Base-by-base conservation (phyloP, 2,329 filamentous ascomycete genomes). In the Ploettnerulaceae sp. region DNA sequence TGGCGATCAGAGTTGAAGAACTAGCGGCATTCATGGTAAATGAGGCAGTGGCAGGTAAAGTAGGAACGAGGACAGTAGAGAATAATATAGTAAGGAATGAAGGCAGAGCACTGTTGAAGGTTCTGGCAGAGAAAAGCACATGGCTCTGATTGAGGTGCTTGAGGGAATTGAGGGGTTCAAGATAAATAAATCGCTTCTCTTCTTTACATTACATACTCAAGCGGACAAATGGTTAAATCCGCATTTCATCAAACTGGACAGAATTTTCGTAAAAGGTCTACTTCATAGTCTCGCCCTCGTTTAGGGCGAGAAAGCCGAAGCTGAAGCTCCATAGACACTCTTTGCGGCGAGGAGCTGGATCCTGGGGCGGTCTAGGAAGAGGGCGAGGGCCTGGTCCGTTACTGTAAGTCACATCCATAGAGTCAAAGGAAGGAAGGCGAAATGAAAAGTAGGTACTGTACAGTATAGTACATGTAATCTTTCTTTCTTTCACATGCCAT, bases 401-500 rank as follows among this genome's bases (percentile, higher is more conserved):
- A n/a, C 21, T 25, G 18, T 9, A 33, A 40, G 36, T 35, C n/a
- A 47, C 29, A 37, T 37, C 21, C 21, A 31, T 4, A 36, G 12
- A 20, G 18, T 12, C 21, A 21, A 20, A 11, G 29, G 4, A 25
- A 22, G 14, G 14, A 31, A 32, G 29, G 36, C 43, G n/a, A n/a
- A n/a, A n/a, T n/a, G n/a, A n/a, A n/a, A n/a, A n/a, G n/a, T n/a
- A n/a, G n/a, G n/a, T n/a, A n/a, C n/a, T n/a, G n/a, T n/a, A 25
- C 18, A 33, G 18, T 37, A 14, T 40, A 45, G 45, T 39, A 52
- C 36, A 36, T 49, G 45, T 44, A 34, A 2, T 7, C 31, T 28
- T 17, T 11, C 4, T 15, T 15, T 25, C 37, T 22, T 52, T 52
- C 50, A 52, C 50, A 52, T 52, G 50, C 44, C 35, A 49, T 35